Base-by-base conservation (phyloP, 495 filamentous ascomycete genomes). In the Lophiostoma macrostomum region DNA sequence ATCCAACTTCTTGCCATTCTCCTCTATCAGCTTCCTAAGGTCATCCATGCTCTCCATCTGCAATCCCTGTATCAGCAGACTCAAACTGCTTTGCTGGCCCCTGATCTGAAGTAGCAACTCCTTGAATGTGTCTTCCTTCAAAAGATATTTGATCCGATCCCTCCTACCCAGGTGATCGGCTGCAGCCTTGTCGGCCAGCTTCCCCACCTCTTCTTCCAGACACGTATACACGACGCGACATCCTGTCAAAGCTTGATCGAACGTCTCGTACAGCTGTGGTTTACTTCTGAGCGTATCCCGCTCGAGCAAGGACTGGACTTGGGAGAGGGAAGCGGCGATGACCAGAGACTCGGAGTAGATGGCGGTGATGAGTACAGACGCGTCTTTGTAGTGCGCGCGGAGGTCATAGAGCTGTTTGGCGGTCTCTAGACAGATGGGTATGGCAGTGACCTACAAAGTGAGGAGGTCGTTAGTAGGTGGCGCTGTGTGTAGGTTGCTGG, bases 71-170 rank as follows among this genome's bases (percentile, higher is more conserved):
- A 62, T 42, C 2, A 62, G 31, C 2, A 62, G 24, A 14, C 24
- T 42, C 16, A 62, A 34, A 5, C 47, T 42, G 1, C 35, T 45
- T 43, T 62, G 58, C 25, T 58, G 53, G 8, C 47, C 53, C 4
- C 53, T 46, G 14, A 62, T 53, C 34, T 62, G 58, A 25, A 35
- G 42, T 35, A 62, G 42, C n/a, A 62, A n/a, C 8, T 62, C 53
- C 42, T 58, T 57, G 25, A 62, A 58, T 3, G 16, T 50, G 3
- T 53, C 58, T 31, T 62, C 58, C 36, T 48, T 58, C 53, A 39
- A 62, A 4, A 58, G 16, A 32, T 35, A 48, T 36, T 50, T 57
- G 16, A 31, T n/a, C 20, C 53, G 24, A 14, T 56, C 43, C 13
- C 16, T 16, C 13, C 12, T 25, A 4, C 44, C 14, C n/a, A 56